A percentile compares a stretch with the other conserved stretches of the same genome.
These are phyloP conservation scores for Kodamaea neixiangensis DNA, from an alignment of 805 yeast species.

Conservation along the genomic window DNA sequence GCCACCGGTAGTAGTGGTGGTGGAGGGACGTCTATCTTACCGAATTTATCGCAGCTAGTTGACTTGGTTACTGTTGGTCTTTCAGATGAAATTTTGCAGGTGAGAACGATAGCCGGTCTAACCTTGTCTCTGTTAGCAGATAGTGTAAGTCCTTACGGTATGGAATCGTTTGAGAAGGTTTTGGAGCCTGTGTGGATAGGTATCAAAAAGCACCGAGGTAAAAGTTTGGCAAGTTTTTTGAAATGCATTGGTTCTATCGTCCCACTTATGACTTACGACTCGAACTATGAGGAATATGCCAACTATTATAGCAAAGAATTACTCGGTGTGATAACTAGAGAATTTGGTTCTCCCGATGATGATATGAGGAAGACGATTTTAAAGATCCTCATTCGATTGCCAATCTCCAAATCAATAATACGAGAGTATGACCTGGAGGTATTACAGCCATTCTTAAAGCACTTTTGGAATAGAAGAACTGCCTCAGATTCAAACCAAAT, in stretches of 20 bases:
- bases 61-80: constrained; percentile 60
- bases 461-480: constrained; percentile 80
- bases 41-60: constrained; percentile 67
- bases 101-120: constrained; percentile 68
- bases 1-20: constrained; percentile 57
- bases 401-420: constrained; percentile 59
- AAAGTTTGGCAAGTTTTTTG: constrained; percentile 70
- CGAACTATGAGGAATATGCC: constrained; percentile 64
- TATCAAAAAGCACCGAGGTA: constrained; percentile 73
- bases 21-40: constrained; percentile 54
- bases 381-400: constrained; percentile 65
- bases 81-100: constrained; percentile 65
- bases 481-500: constrained; percentile 64
- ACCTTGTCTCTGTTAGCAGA: constrained; percentile 78
- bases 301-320: constrained; percentile 76
- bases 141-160: constrained; percentile 83
- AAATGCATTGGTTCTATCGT: constrained; percentile 77
- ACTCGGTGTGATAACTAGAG: constrained; percentile 64
- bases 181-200: constrained; percentile 84
- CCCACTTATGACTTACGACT: constrained; percentile 72
- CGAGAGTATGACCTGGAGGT: constrained; percentile 51
- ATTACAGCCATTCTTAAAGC: constrained; percentile 60
- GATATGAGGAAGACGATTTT: constrained; percentile 81
- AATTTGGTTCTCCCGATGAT: constrained; percentile 80
- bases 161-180: constrained; percentile 76